Base-by-base conservation (phyloP, 805 yeast genomes). In the Starmerella cellae region DNA sequence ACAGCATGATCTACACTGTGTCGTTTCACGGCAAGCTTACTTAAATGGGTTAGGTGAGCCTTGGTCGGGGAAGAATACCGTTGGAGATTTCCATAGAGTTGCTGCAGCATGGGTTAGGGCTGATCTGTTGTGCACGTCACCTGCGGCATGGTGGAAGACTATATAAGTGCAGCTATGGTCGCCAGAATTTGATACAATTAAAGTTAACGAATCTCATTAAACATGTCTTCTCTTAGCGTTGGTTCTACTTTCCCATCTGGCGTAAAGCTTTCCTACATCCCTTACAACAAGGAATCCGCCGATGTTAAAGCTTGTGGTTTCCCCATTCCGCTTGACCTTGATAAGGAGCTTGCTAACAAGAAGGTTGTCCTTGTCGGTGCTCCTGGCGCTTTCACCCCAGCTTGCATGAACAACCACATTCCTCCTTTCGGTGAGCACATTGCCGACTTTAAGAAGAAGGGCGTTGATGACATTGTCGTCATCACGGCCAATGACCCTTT, bases 321-420 rank as follows among this genome's bases (percentile, higher is more conserved):
- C 38, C 70, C 70, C 26, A 54, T 49, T 33, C 51, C 55, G 29
- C 56, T 57, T 31, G 56, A 59, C 49, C 51, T 61, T 27, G 61
- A 57, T 55, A 57, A 58, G 55, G 60, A 60, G 50, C 51, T 64
- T 26, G 46, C 55, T 18, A 57, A 52, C 54, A 74, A 75, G 66
- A 75, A 69, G 54, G 73, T 78, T 26, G 74, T 81, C 34, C 65
- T 82, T 53, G 82, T 83, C 26, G 70, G 80, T 45, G 85, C 82
- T 27, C 91, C 93, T 48, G 93, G 87, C 48, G 91, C 94, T 10
- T 82, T 81, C 69, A 81, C 94, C 22, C 93, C 88, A 43, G 75
- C 88, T 6, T 81, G 91, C 62, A 69, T 81, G 38, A 73, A 70
- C 39, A 67, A 72, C 53, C 91, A 80, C 61, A 70, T 80, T 46